phyloP scores from a whole-genome alignment of 352 stramenopile genomes.

The Blastocystis hominis region DNA sequence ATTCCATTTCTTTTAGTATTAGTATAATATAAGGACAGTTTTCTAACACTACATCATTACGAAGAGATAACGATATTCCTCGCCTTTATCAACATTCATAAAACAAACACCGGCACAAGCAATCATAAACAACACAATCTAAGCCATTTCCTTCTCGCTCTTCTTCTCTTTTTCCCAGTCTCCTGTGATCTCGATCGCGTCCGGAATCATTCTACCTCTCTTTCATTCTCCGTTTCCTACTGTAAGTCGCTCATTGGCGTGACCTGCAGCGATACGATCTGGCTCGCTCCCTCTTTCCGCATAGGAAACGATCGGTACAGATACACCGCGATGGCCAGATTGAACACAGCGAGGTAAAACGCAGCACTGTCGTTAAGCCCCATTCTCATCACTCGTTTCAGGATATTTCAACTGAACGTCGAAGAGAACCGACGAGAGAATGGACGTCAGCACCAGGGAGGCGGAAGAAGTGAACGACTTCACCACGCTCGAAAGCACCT shows the following conservation, averaged over 20 bases:
- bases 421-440: constrained; percentile 17
- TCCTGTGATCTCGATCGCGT: not conserved
- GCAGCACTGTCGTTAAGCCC: constrained; percentile 2
- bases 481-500: constrained; percentile 33
- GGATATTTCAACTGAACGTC: constrained; percentile 50
- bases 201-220: not conserved
- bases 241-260: not conserved
- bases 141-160: too few species aligned
- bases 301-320: not conserved
- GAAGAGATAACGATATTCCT: too few species aligned
- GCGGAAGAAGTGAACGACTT: constrained; percentile 57
- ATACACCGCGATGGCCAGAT: constrained; percentile 17
- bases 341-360: constrained; percentile 41
- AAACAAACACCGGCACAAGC: too few species aligned
- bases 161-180: too few species aligned
- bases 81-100: too few species aligned
- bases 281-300: too few species aligned
- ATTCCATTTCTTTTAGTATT: too few species aligned
- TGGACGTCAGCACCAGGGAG: constrained; percentile 40
- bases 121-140: too few species aligned
- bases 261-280: not conserved
- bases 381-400: not conserved
- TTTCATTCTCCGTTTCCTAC: not conserved
- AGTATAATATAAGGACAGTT: too few species aligned
- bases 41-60: too few species aligned